Conservation (phyloP, 164 flowering plant species). For the Magnolia sinica region DNA sequence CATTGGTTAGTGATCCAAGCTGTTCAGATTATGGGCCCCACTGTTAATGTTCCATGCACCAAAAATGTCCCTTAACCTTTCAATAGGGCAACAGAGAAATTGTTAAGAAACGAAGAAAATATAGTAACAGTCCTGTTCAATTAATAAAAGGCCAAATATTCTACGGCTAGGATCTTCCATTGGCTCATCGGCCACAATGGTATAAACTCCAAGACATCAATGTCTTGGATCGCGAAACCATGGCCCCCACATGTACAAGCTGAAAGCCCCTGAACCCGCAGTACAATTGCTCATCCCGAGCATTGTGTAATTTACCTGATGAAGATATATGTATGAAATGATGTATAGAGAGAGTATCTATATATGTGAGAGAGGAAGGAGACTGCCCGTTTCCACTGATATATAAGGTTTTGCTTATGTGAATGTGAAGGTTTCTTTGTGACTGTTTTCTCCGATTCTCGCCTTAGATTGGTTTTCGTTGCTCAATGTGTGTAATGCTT, state of each 20-base stretch:
- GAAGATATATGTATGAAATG: neutral
- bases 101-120: neutral
- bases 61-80: too few species aligned
- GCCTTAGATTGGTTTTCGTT: too few species aligned
- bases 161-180: neutral
- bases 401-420: neutral
- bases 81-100: neutral
- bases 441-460: neutral
- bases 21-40: neutral
- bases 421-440: neutral
- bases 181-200: neutral
- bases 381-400: constrained; percentile 5
- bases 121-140: neutral
- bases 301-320: neutral
- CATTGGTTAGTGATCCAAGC: neutral
- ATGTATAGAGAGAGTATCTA: constrained; percentile 1
- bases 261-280: neutral
- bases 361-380: constrained; percentile 2
- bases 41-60: neutral
- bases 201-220: neutral
- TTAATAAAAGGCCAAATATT: neutral
- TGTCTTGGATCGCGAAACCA: neutral
- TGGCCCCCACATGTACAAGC: neutral
- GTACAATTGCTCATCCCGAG: neutral
- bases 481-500: too few species aligned